phyloP scores from a whole-genome alignment of 345 rosid species.

The Angophora floribunda region DNA sequence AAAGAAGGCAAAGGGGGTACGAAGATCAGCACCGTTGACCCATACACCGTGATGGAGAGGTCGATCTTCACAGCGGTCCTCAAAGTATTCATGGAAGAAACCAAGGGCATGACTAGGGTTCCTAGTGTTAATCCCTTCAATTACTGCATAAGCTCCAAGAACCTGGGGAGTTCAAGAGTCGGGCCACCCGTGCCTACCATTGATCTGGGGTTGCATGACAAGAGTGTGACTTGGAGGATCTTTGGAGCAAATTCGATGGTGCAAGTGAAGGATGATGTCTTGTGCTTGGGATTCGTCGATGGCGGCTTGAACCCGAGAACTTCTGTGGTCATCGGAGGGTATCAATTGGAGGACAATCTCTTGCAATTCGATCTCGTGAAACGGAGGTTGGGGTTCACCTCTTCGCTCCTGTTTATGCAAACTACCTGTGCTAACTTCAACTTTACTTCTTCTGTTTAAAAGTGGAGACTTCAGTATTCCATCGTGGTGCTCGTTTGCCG shows the following conservation, averaged over 20 bases:
- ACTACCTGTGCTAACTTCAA: conserved; percentile 60
- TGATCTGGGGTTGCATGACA: conserved; percentile 22
- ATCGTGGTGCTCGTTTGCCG: not conserved
- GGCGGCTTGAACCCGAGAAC: conserved; percentile 18
- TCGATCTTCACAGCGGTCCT: conserved; percentile 45
- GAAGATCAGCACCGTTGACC: conserved; percentile 60
- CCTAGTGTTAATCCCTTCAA: conserved; percentile 36
- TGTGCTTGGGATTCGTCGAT: conserved; percentile 28
- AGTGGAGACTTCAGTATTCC: not conserved
- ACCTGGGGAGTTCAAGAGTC: conserved; percentile 26
- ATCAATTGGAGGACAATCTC: conserved; percentile 29
- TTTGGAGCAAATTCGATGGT: conserved; percentile 35
- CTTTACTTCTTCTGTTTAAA: conserved; percentile 35
- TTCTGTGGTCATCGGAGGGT: conserved; percentile 27
- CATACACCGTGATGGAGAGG: conserved; percentile 47
- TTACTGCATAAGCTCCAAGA: conserved; percentile 40
- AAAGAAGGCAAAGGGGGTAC: conserved; percentile 48
- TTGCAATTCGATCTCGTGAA: conserved; percentile 24
- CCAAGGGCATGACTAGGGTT: conserved; percentile 33
- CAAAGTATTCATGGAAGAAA: conserved; percentile 18
- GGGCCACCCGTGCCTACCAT: conserved; percentile 29
- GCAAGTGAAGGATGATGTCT: conserved; percentile 7
- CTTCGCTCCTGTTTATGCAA: conserved; percentile 13
- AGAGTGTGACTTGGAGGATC: conserved; percentile 22
- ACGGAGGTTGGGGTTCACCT: conserved; percentile 27